Conservation (phyloP, 768 basidiomycete species). For the Panaeolus cyanescens region DNA sequence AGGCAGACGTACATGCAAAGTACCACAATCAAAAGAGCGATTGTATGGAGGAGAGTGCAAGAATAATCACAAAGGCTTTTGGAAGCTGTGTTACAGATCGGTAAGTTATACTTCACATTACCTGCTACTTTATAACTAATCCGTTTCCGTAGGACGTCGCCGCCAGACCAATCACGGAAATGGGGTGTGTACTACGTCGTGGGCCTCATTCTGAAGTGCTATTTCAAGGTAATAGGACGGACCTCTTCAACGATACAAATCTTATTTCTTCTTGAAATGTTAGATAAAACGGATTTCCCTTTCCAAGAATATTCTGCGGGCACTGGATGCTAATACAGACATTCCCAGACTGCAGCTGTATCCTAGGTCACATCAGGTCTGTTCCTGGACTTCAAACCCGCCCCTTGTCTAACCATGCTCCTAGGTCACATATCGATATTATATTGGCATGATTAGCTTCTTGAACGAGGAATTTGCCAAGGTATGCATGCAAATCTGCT, state of each 20-base stretch:
- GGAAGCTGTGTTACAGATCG: constrained; percentile 84
- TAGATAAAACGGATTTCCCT: constrained; percentile 91
- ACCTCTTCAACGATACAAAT: too few species aligned
- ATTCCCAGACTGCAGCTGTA: constrained; percentile 77
- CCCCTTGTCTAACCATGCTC: constrained; percentile 4
- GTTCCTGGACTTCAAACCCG: not conserved
- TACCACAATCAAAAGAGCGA: constrained; percentile 58
- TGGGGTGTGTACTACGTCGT: constrained; percentile 95
- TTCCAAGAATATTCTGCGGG: constrained; percentile 89
- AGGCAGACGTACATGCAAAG: constrained; percentile 68
- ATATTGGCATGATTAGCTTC: constrained; percentile 93
- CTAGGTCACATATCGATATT: constrained; percentile 93
- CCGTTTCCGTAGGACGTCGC: constrained; percentile 53
- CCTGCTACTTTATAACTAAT: not conserved
- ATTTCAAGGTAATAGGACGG: constrained; percentile 93
- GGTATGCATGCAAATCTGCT: constrained; percentile 40
- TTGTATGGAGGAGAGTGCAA: constrained; percentile 85
- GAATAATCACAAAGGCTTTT: constrained; percentile 88
- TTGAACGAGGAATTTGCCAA: constrained; percentile 89
- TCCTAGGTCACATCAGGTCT: constrained; percentile 85
- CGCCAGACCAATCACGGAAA: constrained; percentile 73
- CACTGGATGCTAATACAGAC: constrained; percentile 82
- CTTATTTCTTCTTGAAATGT: constrained; percentile 3
- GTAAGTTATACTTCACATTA: constrained; percentile 18
- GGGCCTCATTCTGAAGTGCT: constrained; percentile 87